Percentiles rank a stretch among this genome's conserved stretches.
Conservation (phyloP, 495 filamentous ascomycete species). For the Hyphodiscus hymeniophilus region DNA sequence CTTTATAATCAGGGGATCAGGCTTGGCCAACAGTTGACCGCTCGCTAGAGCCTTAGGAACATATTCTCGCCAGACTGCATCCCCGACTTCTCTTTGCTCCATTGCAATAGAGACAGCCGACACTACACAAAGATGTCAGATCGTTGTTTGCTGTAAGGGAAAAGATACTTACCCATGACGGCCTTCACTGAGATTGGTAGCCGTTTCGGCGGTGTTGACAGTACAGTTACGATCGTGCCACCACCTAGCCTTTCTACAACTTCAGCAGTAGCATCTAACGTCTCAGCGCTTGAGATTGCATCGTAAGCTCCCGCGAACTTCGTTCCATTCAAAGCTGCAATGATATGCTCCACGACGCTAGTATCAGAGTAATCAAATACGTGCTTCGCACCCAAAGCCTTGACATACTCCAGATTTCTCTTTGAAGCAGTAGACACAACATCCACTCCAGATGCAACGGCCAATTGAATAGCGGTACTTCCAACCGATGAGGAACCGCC, state of each 20-base stretch:
- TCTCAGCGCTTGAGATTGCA: neutral
- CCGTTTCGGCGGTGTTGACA: neutral
- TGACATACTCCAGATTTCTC: conserved; percentile 29
- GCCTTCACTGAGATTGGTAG: neutral
- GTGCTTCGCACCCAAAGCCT: conserved; percentile 25
- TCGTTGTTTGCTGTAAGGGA: no score
- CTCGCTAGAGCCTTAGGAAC: neutral
- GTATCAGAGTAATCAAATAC: conserved; percentile 3
- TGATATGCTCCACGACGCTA: conserved; percentile 4
- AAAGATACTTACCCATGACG: neutral
- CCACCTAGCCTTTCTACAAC: neutral
- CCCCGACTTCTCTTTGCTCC: neutral
- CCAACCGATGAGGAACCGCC: conserved; percentile 30
- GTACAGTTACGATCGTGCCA: conserved; percentile 1
- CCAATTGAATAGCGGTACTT: conserved; percentile 29
- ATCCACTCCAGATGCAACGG: conserved; percentile 24
- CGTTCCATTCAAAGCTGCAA: neutral
- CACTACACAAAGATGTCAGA: neutral
- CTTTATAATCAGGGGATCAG: conserved; percentile 25
- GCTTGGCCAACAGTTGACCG: conserved; percentile 13
- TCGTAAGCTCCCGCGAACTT: neutral
- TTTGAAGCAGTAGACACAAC: conserved; percentile 29
- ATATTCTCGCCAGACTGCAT: conserved; percentile 1
- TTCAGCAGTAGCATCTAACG: neutral
- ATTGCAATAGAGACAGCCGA: neutral